Percentiles rank a stretch among this genome's conserved stretches.
Conservation (phyloP, 2,329 filamentous ascomycete species). For the Byssochlamys sp. region DNA sequence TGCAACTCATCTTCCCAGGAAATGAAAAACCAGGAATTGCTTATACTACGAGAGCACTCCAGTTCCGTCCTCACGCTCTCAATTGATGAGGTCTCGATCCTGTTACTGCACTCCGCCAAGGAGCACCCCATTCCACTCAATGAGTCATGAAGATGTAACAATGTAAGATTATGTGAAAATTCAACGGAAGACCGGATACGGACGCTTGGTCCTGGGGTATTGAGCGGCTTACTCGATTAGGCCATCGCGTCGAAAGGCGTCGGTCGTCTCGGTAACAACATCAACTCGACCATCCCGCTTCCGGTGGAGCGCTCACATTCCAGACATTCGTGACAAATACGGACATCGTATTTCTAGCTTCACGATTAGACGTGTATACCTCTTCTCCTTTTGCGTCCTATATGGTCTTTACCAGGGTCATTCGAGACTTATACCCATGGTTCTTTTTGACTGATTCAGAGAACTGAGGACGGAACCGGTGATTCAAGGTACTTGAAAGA, state of each 20-base stretch:
- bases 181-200: neutral
- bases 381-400: neutral
- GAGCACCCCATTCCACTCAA: neutral
- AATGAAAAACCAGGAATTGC: neutral
- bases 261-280: conserved; percentile 1
- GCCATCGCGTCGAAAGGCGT: neutral
- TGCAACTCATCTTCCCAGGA: neutral
- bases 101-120: neutral
- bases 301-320: conserved; percentile 1
- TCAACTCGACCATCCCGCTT: conserved; percentile 2
- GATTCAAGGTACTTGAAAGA: neutral
- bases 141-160: neutral
- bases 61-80: neutral
- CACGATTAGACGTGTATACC: neutral
- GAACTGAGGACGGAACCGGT: neutral
- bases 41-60: neutral
- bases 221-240: neutral
- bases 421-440: neutral
- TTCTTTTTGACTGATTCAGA: neutral
- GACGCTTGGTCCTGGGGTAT: neutral
- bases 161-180: neutral
- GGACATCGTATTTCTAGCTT: neutral
- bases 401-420: neutral
- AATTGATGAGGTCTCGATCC: neutral
- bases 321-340: neutral